phyloP scores from a whole-genome alignment of 305 asterid genomes.

The Fraxinus dipetala region DNA sequence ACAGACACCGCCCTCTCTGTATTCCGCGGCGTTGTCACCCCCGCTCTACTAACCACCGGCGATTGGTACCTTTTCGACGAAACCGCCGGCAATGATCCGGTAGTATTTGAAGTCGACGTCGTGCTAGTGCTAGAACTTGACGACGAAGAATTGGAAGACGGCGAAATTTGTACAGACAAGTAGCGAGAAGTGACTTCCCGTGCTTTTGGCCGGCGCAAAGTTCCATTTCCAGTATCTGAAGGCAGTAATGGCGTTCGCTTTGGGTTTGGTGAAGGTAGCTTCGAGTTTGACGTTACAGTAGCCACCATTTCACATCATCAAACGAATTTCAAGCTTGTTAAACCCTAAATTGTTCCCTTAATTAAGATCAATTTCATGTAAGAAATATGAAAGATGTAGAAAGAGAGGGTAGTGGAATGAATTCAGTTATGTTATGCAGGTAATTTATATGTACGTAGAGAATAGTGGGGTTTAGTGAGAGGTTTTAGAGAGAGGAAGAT shows the following conservation, averaged over 20 bases:
- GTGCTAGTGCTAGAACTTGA: conserved; percentile 32
- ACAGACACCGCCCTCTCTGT: conserved; percentile 53
- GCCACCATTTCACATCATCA: conserved; percentile 53
- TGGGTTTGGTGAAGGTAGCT: conserved; percentile 43
- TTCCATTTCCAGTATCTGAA: conserved; percentile 55
- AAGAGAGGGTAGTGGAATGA: conserved; percentile 10
- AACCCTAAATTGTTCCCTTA: conserved; percentile 16
- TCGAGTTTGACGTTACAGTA: conserved; percentile 57
- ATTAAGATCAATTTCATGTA: conserved; percentile 8
- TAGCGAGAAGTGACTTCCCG: conserved; percentile 66
- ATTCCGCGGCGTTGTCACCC: conserved; percentile 31
- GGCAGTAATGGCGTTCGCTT: conserved; percentile 61
- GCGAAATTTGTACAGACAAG: conserved; percentile 45
- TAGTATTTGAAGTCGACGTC: conserved; percentile 48
- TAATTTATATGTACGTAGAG: conserved; percentile 14
- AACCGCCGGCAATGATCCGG: conserved; percentile 32
- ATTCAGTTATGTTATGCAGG: conserved; percentile 21
- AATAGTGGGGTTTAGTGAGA: conserved; percentile 23
- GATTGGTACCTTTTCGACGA: conserved; percentile 50
- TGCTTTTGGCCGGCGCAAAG: conserved; percentile 48
- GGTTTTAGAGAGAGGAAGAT: conserved; percentile 31
- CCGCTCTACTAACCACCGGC: conserved; percentile 42
- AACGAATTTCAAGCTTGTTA: conserved; percentile 5
- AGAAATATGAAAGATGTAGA: conserved; percentile 8
- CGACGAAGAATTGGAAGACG: conserved; percentile 27